phyloP scores from a whole-genome alignment of 768 basidiomycete genomes.

The Pleurotus sapidus region DNA sequence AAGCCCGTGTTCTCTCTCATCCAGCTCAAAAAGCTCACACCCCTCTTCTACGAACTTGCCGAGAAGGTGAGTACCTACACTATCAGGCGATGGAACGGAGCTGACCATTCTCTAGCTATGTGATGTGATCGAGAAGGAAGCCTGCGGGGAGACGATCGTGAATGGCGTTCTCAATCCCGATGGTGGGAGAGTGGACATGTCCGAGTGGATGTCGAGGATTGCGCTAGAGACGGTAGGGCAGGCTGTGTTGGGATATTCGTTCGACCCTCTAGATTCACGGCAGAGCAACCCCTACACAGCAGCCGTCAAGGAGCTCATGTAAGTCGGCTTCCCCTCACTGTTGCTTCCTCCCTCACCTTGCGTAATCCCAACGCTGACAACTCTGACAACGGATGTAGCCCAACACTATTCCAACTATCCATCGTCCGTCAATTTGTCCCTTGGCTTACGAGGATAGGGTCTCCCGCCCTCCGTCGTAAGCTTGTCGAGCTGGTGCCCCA shows the following conservation, averaged over 20 bases:
- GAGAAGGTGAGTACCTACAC: conserved; percentile 31
- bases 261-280: conserved; percentile 41
- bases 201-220: conserved; percentile 42
- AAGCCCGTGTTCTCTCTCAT: conserved; percentile 43
- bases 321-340: conserved; percentile 10
- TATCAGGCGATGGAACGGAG: no score
- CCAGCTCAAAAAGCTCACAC: conserved; percentile 41
- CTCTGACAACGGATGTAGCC: conserved; percentile 27
- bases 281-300: conserved; percentile 41
- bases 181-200: conserved; percentile 36
- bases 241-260: conserved; percentile 42
- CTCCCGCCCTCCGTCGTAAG: conserved; percentile 38
- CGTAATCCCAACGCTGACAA: not conserved
- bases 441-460: conserved; percentile 36
- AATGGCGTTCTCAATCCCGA: not conserved
- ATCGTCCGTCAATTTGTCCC: conserved; percentile 46
- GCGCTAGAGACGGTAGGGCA: conserved; percentile 43
- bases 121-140: conserved; percentile 22
- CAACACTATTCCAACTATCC: conserved; percentile 42
- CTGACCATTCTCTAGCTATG: conserved; percentile 18
- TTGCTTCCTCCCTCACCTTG: not conserved
- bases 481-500: conserved; percentile 40
- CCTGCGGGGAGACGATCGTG: conserved; percentile 1
- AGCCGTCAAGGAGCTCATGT: conserved; percentile 46
- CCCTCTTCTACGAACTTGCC: conserved; percentile 41